Percentiles rank a stretch among this genome's conserved stretches.
Conservation (phyloP, 352 stramenopile genomes). For the Pythium oligandrum region DNA sequence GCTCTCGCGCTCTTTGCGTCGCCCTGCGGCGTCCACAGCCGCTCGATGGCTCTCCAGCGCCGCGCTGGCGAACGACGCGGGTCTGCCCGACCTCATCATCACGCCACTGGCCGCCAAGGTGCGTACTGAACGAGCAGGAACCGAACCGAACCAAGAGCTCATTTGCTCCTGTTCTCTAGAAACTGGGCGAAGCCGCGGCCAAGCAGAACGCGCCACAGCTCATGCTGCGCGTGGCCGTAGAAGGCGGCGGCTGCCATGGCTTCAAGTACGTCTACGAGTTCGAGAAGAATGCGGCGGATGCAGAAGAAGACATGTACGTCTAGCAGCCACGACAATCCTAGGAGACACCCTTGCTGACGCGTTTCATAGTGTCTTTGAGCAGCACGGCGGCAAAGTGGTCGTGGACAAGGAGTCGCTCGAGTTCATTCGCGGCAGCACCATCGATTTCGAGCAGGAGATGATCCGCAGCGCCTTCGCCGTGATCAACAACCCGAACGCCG, state of each 20-base stretch:
- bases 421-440: conserved; percentile 90
- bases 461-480: conserved; percentile 96
- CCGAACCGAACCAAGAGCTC: neutral
- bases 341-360: neutral
- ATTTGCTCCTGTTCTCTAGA: conserved; percentile 24
- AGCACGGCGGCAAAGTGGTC: conserved; percentile 83
- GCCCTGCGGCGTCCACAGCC: neutral
- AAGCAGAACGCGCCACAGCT: conserved; percentile 50
- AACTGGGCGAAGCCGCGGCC: conserved; percentile 47
- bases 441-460: conserved; percentile 97
- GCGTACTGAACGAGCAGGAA: neutral
- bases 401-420: conserved; percentile 93
- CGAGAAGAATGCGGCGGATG: conserved; percentile 48
- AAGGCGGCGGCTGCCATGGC: conserved; percentile 91
- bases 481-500: conserved; percentile 96
- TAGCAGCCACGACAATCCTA: neutral
- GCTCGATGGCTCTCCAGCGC: conserved; percentile 10
- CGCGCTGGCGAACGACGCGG: conserved; percentile 5
- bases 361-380: conserved; percentile 70
- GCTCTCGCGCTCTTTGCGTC: conserved; percentile 4
- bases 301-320: conserved; percentile 48
- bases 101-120: conserved; percentile 58
- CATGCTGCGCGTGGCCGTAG: conserved; percentile 87
- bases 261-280: conserved; percentile 93
- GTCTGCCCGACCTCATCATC: conserved; percentile 63